Evolutionary conservation across 257 asterid species (phyloP).

Genomic region (Rhazya stricta): DNA sequence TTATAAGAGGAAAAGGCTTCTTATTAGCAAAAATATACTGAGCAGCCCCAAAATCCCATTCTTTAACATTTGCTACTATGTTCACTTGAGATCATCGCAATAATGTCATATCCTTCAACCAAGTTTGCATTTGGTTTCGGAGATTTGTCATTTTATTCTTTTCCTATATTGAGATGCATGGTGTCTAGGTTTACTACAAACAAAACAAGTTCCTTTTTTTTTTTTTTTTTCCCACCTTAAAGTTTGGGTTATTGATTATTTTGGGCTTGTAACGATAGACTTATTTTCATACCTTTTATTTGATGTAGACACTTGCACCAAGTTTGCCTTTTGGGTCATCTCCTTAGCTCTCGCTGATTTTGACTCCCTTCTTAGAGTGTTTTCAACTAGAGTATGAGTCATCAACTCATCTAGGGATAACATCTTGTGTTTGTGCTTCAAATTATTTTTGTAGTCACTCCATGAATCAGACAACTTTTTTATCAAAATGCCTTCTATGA

Average conservation of each 20-base stretch:
- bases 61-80: too few species aligned
- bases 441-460: too few species aligned
- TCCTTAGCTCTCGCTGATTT: not conserved
- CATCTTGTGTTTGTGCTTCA: not conserved
- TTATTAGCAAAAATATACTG: too few species aligned
- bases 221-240: too few species aligned
- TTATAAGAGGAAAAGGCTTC: too few species aligned
- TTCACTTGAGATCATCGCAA: not conserved
- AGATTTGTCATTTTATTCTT: not conserved
- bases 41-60: too few species aligned
- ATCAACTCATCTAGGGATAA: not conserved
- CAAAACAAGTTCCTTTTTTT: not conserved
- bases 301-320: not conserved
- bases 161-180: not conserved
- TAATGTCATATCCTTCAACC: not conserved
- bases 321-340: not conserved
- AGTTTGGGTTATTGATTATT: not conserved
- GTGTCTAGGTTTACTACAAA: not conserved
- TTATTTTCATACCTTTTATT: not conserved
- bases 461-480: not conserved
- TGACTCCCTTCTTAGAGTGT: too few species aligned
- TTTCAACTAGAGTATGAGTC: too few species aligned
- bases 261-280: not conserved
- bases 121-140: not conserved
- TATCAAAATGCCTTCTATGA: not conserved